A percentile compares a stretch with the other conserved stretches of the same genome.
These are phyloP conservation scores for Tolypocladium pustulatum DNA, from an alignment of 2,329 filamentous ascomycete species.

Conservation along the genomic window DNA sequence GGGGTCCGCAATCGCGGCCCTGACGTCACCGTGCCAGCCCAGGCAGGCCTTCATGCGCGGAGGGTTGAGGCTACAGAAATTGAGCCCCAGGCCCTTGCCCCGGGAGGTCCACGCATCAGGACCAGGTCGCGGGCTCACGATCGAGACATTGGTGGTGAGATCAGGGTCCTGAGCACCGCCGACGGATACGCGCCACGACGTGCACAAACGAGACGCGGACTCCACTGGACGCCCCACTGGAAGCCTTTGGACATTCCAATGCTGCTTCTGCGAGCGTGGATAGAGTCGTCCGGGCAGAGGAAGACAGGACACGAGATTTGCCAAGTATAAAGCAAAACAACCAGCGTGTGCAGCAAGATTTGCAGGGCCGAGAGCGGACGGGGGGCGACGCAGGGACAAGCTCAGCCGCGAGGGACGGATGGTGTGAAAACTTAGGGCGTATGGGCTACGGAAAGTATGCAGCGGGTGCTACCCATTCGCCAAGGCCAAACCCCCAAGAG, in stretches of 20 bases:
- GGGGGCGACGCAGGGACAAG: neutral
- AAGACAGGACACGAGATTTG: neutral
- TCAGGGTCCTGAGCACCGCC: slow-evolving; percentile 12
- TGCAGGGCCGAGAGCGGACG: neutral
- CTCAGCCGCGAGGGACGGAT: neutral
- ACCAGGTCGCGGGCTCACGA: slow-evolving; percentile 5
- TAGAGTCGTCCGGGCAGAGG: neutral
- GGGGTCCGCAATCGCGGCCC: neutral
- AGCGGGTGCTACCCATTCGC: too few species aligned
- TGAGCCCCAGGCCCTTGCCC: neutral
- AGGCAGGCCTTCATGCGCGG: neutral
- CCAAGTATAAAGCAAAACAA: neutral
- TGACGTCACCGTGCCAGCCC: slow-evolving; percentile 1
- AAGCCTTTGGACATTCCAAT: neutral
- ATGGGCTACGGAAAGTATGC: neutral
- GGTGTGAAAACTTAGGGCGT: neutral
- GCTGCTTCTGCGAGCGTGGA: neutral
- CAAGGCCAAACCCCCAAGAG: neutral
- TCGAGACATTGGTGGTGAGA: slow-evolving; percentile 20
- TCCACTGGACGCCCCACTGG: neutral
- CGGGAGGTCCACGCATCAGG: neutral
- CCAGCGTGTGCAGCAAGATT: neutral
- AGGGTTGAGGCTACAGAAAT: neutral
- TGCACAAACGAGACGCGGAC: neutral
- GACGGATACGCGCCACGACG: too few species aligned